These are phyloP conservation scores for Clitocybe nebularis DNA, from an alignment of 1,284 basidiomycete genomes.

Conservation along the genomic window DNA sequence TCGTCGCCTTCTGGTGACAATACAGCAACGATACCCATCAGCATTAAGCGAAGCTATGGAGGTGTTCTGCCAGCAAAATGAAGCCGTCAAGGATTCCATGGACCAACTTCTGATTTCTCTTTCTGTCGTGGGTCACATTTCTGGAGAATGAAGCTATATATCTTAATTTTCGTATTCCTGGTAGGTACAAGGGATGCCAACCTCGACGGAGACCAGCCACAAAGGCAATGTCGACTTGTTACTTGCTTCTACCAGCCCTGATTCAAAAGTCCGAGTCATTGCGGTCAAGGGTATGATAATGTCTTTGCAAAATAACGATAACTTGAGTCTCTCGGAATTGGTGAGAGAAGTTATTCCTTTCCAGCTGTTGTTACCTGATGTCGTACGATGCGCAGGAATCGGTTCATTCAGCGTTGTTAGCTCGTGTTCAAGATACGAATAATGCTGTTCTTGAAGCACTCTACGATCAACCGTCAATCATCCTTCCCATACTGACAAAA, in stretches of 20 bases:
- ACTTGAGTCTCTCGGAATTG: too few relatives aligned
- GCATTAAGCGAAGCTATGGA: conserved; percentile 41
- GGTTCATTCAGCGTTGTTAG: conserved; percentile 49
- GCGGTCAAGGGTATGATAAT: conserved; percentile 54
- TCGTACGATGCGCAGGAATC: conserved; percentile 41
- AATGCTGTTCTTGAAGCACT: conserved; percentile 59
- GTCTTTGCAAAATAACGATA: too few relatives aligned
- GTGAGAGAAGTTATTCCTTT: too few relatives aligned
- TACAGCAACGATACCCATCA: conserved; percentile 52
- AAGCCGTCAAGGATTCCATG: conserved; percentile 35
- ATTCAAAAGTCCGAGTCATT: conserved; percentile 43
- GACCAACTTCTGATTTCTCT: conserved; percentile 54
- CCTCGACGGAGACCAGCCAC: conserved; percentile 5
- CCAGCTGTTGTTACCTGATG: too few relatives aligned
- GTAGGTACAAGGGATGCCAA: conserved; percentile 10
- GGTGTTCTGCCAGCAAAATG: conserved; percentile 32
- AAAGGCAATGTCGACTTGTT: conserved; percentile 39
- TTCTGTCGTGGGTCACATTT: conserved; percentile 39
- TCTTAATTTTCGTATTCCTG: neutral
- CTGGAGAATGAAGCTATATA: neutral
- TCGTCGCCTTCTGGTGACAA: conserved; percentile 35
- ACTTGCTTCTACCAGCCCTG: conserved; percentile 51
- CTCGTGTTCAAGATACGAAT: conserved; percentile 65
- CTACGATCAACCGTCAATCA: conserved; percentile 46
- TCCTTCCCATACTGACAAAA: conserved; percentile 43